Percentiles rank a stretch among this genome's conserved stretches.
phyloP scores from a whole-genome alignment of 1,284 basidiomycete species.

The Meripilus lineatus region DNA sequence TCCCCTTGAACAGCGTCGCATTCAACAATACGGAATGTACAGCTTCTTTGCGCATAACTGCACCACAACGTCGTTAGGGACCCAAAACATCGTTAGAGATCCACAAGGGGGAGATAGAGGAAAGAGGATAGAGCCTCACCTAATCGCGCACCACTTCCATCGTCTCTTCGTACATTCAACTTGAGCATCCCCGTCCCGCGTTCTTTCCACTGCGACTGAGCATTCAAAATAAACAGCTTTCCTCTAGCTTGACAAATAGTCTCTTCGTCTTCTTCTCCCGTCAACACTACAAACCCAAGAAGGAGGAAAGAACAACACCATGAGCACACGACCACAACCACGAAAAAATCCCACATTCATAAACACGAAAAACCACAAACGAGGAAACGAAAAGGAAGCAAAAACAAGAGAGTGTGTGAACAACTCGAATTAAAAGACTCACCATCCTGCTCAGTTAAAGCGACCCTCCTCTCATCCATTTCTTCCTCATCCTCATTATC shows the following conservation, averaged over 20 bases:
- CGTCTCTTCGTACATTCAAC: constrained; percentile 69
- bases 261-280: constrained; percentile 91
- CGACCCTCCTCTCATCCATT: constrained; percentile 43
- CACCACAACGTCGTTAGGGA: not conserved
- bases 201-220: constrained; percentile 79
- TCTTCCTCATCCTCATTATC: constrained; percentile 33
- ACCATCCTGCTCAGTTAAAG: constrained; percentile 72
- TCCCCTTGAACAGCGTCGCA: constrained; percentile 81
- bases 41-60: constrained; percentile 95
- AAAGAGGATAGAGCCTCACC: constrained; percentile 38
- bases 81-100: too few species aligned
- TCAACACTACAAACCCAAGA: constrained; percentile 52
- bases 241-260: constrained; percentile 82
- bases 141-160: constrained; percentile 71
- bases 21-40: constrained; percentile 85
- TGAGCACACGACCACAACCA: too few species aligned
- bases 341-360: too few species aligned
- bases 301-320: constrained; percentile 3
- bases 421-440: constrained; percentile 20
- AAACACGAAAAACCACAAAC: too few species aligned
- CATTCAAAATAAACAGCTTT: constrained; percentile 76
- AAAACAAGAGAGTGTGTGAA: not conserved
- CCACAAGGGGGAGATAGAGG: too few species aligned
- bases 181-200: constrained; percentile 80
- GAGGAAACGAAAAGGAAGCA: not conserved